Evolutionary conservation across 2,329 filamentous ascomycete genomes (phyloP), one percentile per base, ranked within the genome.

Genomic region (Taxawa tesnikishii): DNA sequence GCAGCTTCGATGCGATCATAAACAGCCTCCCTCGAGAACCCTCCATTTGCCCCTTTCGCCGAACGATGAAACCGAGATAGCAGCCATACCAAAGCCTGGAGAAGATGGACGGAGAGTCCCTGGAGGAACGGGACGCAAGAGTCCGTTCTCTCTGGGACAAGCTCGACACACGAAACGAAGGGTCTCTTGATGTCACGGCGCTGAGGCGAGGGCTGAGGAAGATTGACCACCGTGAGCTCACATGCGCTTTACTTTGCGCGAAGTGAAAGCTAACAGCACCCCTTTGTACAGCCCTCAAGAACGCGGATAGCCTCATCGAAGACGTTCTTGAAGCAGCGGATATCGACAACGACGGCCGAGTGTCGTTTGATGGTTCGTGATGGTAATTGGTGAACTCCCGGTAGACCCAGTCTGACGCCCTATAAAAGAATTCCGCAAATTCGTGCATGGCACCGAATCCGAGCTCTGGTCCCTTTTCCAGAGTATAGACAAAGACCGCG

Each of bases 391-490:
- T 10, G 5, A 6, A 11, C 6, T 26, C 19, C n/a, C 13, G 10
- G 19, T 21, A 15, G 19, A 27, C 11, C 23, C 23, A 19, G 15
- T 8, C 33, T 40, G 24, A 44, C 40, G 24, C 19, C 14, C 8
- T 8, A 18, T 37, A 18, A 53, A n/a, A 90, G 90, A 98, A 63
- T 98, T 98, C 51, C 79, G 78, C 42, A 69, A 67, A 26, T 96
- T 96, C 51, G 84, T 96, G 50, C 73, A 87, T 48, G 72, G 82
- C 37, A 85, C 90, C 26, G 90, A 98, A 57, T 72, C 72, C 38
- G 79, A 94, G 55, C 73, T 98, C 9, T 78, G 74, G 55, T 57
- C 70, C 33, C 73, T 98, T 14, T 98, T 98, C 60, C 70, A 75
- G 46, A 76, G 73, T 41, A 94, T 98, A 49, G 90, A 98, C 55